phyloP scores from a whole-genome alignment of 176 grass and related monocot species.

The Oryza meyeriana region DNA sequence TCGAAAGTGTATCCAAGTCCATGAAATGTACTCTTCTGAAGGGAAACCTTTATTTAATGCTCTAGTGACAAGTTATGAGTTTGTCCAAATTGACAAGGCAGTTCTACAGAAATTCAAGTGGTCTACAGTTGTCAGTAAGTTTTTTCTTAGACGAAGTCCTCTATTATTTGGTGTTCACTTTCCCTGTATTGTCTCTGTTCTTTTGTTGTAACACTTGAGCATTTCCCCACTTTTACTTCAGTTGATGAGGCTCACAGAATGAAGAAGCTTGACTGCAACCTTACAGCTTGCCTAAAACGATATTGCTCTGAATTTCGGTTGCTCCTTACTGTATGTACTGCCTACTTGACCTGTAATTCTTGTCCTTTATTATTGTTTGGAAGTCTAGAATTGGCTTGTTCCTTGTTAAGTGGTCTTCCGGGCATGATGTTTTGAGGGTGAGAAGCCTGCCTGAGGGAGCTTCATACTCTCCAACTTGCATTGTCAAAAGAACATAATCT shows the following conservation, averaged over 20 bases:
- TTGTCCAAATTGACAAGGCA: constrained; percentile 51
- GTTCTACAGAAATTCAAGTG: constrained; percentile 62
- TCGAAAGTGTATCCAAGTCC: constrained; percentile 46
- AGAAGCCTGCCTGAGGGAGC: no score
- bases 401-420: no score
- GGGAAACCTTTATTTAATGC: constrained; percentile 56
- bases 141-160: background rate
- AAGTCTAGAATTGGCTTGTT: no score
- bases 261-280: constrained; percentile 72
- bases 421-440: no score
- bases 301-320: constrained; percentile 62
- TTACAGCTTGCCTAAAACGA: constrained; percentile 46
- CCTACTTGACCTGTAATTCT: background rate
- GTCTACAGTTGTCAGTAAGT: constrained; percentile 68
- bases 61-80: constrained; percentile 72
- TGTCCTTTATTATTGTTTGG: background rate
- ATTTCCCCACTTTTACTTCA: constrained; percentile 19
- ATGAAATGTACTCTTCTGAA: constrained; percentile 69
- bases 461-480: no score
- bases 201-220: constrained; percentile 11
- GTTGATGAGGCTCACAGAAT: constrained; percentile 85
- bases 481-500: no score
- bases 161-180: background rate
- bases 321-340: constrained; percentile 67
- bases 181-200: background rate